Conservation (phyloP, 768 basidiomycete species). For the Leccinum aurantiacum region DNA sequence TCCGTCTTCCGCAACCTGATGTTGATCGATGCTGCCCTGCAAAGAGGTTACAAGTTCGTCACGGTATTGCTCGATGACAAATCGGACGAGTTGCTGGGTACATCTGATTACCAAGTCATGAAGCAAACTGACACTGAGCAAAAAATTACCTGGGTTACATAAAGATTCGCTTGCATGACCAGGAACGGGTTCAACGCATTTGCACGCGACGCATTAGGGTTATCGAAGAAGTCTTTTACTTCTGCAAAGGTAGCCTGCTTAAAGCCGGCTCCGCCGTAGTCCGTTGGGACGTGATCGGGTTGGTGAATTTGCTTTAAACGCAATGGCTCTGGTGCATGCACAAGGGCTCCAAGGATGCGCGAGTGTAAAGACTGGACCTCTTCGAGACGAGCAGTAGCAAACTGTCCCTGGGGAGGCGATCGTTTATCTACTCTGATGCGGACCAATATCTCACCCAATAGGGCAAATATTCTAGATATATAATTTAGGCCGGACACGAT, state of each 20-base stretch:
- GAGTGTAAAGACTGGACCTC: conserved; percentile 81
- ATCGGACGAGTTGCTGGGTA: conserved; percentile 86
- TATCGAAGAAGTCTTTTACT: conserved; percentile 89
- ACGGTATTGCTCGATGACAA: conserved; percentile 89
- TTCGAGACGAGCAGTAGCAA: conserved; percentile 79
- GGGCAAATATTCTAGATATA: conserved; percentile 79
- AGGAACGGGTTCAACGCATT: conserved; percentile 88
- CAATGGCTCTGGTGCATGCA: conserved; percentile 74
- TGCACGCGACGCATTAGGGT: conserved; percentile 82
- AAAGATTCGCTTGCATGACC: conserved; percentile 90
- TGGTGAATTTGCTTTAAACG: conserved; percentile 59
- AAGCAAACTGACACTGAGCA: neutral
- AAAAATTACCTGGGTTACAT: conserved; percentile 77
- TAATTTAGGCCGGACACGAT: conserved; percentile 87
- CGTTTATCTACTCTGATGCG: conserved; percentile 86
- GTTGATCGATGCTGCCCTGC: conserved; percentile 63
- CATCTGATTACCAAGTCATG: neutral
- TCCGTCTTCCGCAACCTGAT: conserved; percentile 65
- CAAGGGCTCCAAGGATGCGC: conserved; percentile 71
- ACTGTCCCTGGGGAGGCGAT: conserved; percentile 81
- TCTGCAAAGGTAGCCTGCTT: conserved; percentile 82
- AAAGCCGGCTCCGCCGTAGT: conserved; percentile 71
- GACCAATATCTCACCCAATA: conserved; percentile 83
- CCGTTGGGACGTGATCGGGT: conserved; percentile 51
- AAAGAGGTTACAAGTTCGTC: conserved; percentile 76